Evolutionary conservation across 495 filamentous ascomycete species (phyloP), one percentile per base, ranked within the genome.

Genomic region (Aspergillus funiculosus): DNA sequence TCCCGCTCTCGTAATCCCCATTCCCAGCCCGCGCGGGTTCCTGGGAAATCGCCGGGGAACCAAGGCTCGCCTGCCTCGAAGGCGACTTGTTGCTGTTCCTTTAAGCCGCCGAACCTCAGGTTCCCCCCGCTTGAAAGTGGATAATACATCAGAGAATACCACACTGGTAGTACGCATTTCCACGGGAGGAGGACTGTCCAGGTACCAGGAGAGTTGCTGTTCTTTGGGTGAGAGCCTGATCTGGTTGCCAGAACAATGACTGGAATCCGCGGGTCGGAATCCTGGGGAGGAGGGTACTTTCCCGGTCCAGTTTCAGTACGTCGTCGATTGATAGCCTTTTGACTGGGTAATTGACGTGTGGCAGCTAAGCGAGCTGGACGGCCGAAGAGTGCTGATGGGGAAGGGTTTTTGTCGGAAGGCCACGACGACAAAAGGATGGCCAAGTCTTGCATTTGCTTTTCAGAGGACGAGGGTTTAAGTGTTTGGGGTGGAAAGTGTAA

Each of bases 101-200:
- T 73, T 20, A 96, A 52, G 2, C 92, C 91, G 13, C 88, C 91
- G 53, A 96, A 88, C 21, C 83, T 74, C 6, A 86, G 80, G 34
- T 85, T 89, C 1, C 85, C 79, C 18, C 87, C 86, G 8, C 81
- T 83, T 2, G 85, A 87, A 1, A 94, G 71, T 0, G 89, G 88
- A 57, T 86, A 91, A 57, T 86, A 86, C 78, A 95, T 83, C 9
- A 98, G 55, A 11, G 78, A 75, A 55, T 91, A 86, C 92, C 92
- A 98, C 26, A 97, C 67, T 1, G 89, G 81, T 15, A 75, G 63
- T 21, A 96, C 83, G 52, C 88, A 95, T 56, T 89, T 91, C 90
- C 92, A 97, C 0, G 92, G 92, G 2, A 92, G 69, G 22, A 97
- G 72, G 1, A 98, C 54, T 1, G 85, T 94, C 89, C 90, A 97